Base-by-base conservation (phyloP, 768 basidiomycete species). In the Agrocybe chaxingu region DNA sequence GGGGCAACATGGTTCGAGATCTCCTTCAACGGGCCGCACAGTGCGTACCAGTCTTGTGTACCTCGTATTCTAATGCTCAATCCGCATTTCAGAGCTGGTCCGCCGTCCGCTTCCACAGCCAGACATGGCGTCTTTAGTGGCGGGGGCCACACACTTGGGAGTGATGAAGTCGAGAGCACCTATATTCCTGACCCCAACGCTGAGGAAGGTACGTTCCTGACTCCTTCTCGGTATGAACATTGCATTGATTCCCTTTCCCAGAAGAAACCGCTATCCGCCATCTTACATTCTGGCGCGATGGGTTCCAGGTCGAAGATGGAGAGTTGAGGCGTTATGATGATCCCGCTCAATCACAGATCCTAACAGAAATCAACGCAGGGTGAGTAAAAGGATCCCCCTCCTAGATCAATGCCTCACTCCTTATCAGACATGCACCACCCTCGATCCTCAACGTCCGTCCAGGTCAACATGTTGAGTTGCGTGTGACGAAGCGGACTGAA, bases 221-320 rank as follows among this genome's bases (percentile, higher is more conserved):
- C 2, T 35, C 4, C 33, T 29, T 13, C 19, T 9, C 12, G 32
- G 10, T 36, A 29, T 29, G 16, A 7, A n/a, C 7, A 12, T 37
- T 40, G 13, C 45, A 10, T 47, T 16, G 9, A 31, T 39, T 35
- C 30, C 24, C 9, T 47, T 13, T 24, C 2, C 45, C 77, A 52
- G 77, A 78, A 50, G 79, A 83, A 45, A 75, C 79, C 3, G 86
- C 76, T 0, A 79, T 84, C 42, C 84, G 96, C 7, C 77, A 80
- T 48, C 71, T 98, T 38, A 94, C 87, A 0, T 90, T 98, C 70
- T 98, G 96, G 96, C 78, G 84, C 36, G 80, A 98, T 52, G 97
- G 97, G 0, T 98, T 97, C 68, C 85, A 85, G 42, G 80, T 98
- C 40, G 91, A 97, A 61, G 91, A 93, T 54, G 92, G 93, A 4